These are phyloP conservation scores for Paraconiothyrium sp. DNA, from an alignment of 2,329 filamentous ascomycete genomes.

Conservation along the genomic window DNA sequence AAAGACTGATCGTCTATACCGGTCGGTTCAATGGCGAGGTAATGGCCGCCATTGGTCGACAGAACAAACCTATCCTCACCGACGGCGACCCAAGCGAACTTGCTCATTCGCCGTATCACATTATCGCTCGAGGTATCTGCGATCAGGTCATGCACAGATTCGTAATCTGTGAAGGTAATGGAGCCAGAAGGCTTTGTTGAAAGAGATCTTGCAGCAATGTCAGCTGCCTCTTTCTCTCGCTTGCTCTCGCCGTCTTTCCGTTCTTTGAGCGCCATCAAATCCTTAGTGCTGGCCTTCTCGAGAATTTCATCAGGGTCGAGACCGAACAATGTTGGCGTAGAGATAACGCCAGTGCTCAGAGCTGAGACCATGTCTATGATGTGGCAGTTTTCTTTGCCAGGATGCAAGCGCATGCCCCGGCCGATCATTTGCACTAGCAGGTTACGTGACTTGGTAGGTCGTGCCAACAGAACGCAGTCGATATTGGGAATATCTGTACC, in stretches of 20 bases:
- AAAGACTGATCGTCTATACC: slow-evolving; percentile 51
- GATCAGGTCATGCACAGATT: slow-evolving; percentile 89
- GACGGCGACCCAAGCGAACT: slow-evolving; percentile 83
- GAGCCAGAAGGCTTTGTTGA: slow-evolving; percentile 52
- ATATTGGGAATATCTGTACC: slow-evolving; percentile 98
- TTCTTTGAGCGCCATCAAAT: slow-evolving; percentile 67
- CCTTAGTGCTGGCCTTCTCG: slow-evolving; percentile 68
- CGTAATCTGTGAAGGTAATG: slow-evolving; percentile 88
- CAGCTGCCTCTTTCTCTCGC: slow-evolving; percentile 61
- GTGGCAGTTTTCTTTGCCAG: slow-evolving; percentile 87
- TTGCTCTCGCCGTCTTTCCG: slow-evolving; percentile 54
- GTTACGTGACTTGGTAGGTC: slow-evolving; percentile 92
- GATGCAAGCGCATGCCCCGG: slow-evolving; percentile 83
- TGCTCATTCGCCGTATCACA: slow-evolving; percentile 80
- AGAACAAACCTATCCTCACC: slow-evolving; percentile 77
- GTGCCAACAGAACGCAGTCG: slow-evolving; percentile 87
- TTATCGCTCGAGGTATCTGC: slow-evolving; percentile 80
- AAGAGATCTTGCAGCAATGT: slow-evolving; percentile 71
- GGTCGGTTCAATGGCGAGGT: slow-evolving; percentile 63
- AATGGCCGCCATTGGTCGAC: slow-evolving; percentile 67
- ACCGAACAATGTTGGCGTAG: slow-evolving; percentile 90
- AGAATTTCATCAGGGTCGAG: slow-evolving; percentile 85
- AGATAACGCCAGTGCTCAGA: slow-evolving; percentile 83
- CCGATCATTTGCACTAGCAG: slow-evolving; percentile 98
- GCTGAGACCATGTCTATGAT: slow-evolving; percentile 96